Evolutionary conservation across 164 flowering plant genomes (phyloP).

Genomic region (Kingdonia uniflora): DNA sequence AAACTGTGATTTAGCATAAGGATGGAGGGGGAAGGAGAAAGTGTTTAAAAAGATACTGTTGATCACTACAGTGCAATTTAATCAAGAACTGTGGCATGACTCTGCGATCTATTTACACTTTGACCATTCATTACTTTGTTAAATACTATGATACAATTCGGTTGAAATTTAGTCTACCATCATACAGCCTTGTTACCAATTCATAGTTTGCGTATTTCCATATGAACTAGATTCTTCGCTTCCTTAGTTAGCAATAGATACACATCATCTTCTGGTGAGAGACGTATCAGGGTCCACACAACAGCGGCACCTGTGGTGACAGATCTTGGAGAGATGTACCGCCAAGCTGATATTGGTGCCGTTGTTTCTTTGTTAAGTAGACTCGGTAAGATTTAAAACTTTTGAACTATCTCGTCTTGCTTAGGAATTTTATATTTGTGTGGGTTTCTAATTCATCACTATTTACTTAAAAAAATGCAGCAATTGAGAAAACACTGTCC

Average conservation of each 20-base stretch:
- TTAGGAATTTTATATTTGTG: not conserved
- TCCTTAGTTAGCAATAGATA: slow-evolving; percentile 65
- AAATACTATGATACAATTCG: too few species aligned
- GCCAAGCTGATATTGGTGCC: slow-evolving; percentile 89
- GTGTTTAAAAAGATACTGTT: too few species aligned
- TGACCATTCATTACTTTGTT: too few species aligned
- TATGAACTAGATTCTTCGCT: not conserved
- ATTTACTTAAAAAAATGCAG: slow-evolving; percentile 30
- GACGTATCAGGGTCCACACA: slow-evolving; percentile 98
- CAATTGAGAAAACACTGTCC: slow-evolving; percentile 82
- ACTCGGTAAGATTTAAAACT: slow-evolving; percentile 44
- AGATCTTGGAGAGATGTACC: slow-evolving; percentile 94
- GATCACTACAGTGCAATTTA: too few species aligned
- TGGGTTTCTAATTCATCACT: slow-evolving; percentile 1
- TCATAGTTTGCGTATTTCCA: too few species aligned
- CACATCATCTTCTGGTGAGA: slow-evolving; percentile 95
- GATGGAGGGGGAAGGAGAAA: too few species aligned
- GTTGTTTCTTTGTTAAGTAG: slow-evolving; percentile 58
- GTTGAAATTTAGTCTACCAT: too few species aligned
- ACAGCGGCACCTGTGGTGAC: slow-evolving; percentile 88
- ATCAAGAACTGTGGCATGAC: too few species aligned
- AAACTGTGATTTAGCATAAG: too few species aligned
- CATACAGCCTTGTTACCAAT: too few species aligned
- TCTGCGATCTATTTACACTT: too few species aligned
- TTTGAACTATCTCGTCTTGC: not conserved